Percentiles rank a stretch among this genome's conserved stretches.
Conservation (phyloP, 139 green algal species). For the Micractinium sp. region DNA sequence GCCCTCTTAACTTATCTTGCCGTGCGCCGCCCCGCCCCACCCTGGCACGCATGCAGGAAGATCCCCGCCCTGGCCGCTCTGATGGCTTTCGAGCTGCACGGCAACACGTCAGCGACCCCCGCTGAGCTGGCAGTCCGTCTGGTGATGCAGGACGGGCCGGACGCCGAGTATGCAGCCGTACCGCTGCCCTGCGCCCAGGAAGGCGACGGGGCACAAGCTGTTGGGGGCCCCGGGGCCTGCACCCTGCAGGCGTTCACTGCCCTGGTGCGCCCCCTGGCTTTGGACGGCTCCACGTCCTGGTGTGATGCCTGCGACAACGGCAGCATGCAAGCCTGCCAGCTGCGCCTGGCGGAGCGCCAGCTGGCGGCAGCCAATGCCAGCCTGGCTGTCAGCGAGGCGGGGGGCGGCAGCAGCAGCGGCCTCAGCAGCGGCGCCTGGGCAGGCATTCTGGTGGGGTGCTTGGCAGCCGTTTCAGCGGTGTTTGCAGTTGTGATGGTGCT, state of each 20-base stretch:
- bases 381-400: background rate
- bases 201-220: slow-evolving; percentile 37
- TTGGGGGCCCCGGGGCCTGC: slow-evolving; percentile 47
- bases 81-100: slow-evolving; percentile 59
- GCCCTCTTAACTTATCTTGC: no score
- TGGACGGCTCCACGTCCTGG: slow-evolving; percentile 30
- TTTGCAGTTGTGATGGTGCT: background rate
- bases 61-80: slow-evolving; percentile 52
- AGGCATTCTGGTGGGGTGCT: slow-evolving; percentile 12
- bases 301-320: slow-evolving; percentile 41
- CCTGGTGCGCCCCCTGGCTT: slow-evolving; percentile 15
- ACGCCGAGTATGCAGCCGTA: slow-evolving; percentile 21
- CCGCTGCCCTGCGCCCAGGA: slow-evolving; percentile 37
- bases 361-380: background rate
- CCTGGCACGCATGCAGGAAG: background rate
- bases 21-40: background rate
- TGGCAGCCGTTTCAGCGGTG: background rate
- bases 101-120: background rate
- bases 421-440: slow-evolving; percentile 19
- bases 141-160: slow-evolving; percentile 54
- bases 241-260: slow-evolving; percentile 25
- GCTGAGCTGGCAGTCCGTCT: slow-evolving; percentile 41
- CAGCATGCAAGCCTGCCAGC: slow-evolving; percentile 19
- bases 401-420: background rate
- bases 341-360: background rate